Percentiles rank a stretch among this genome's conserved stretches.
phyloP scores from a whole-genome alignment of 2,329 filamentous ascomycete species.

The Emergomyces orientalis region DNA sequence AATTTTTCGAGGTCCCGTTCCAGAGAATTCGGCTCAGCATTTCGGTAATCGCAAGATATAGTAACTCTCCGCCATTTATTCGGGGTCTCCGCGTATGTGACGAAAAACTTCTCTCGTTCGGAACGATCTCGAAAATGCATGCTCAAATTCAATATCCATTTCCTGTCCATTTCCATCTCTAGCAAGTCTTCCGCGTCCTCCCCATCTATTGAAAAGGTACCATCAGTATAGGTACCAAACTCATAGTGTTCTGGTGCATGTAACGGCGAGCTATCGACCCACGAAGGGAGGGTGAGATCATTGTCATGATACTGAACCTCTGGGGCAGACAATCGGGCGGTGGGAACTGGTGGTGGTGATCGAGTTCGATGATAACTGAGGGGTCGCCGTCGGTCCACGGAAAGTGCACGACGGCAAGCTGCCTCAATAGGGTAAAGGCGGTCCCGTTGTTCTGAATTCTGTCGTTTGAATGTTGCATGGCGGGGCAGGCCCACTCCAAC shows the following conservation, averaged over 20 bases:
- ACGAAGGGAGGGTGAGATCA: constrained; percentile 21
- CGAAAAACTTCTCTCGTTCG: constrained; percentile 92
- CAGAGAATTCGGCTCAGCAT: constrained; percentile 68
- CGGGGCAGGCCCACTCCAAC: constrained; percentile 14
- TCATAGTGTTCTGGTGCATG: neutral
- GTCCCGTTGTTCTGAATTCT: constrained; percentile 65
- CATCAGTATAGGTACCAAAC: constrained; percentile 9
- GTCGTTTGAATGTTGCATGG: constrained; percentile 25
- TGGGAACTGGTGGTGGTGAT: constrained; percentile 33
- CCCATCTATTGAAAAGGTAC: constrained; percentile 9
- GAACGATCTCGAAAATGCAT: constrained; percentile 97
- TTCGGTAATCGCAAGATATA: constrained; percentile 84
- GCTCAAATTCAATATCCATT: constrained; percentile 94
- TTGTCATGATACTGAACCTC: constrained; percentile 30
- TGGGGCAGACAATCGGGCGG: constrained; percentile 33
- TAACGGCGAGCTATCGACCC: neutral
- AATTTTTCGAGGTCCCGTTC: constrained; percentile 72
- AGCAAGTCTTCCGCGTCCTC: constrained; percentile 38
- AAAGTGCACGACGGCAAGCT: constrained; percentile 58
- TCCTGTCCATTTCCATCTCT: constrained; percentile 70
- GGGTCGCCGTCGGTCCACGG: constrained; percentile 41
- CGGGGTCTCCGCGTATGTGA: constrained; percentile 78
- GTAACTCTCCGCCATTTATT: constrained; percentile 80
- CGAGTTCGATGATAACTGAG: constrained; percentile 37
- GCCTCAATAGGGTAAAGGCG: constrained; percentile 59